These are phyloP conservation scores for Anisogramma anomala DNA, from an alignment of 2,329 filamentous ascomycete species.

Conservation along the genomic window DNA sequence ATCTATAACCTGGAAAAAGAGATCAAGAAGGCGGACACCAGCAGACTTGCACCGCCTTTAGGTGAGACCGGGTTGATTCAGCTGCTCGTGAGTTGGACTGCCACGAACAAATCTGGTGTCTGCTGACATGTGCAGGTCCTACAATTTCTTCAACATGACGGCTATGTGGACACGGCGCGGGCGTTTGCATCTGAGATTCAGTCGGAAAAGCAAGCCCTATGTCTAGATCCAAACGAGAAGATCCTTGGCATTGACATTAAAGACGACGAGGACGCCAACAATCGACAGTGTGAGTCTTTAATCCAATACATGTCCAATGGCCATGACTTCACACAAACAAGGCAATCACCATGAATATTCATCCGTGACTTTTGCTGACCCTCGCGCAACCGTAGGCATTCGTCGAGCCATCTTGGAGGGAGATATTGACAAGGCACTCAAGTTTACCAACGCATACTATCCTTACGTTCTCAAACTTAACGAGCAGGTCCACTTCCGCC, in stretches of 20 bases:
- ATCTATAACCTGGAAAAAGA: slow-evolving; percentile 45
- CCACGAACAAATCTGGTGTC: background rate
- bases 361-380: background rate
- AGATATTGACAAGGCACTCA: slow-evolving; percentile 83
- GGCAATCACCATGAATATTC: no score
- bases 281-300: slow-evolving; percentile 62
- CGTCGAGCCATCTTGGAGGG: slow-evolving; percentile 79
- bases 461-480: slow-evolving; percentile 69
- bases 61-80: slow-evolving; percentile 73
- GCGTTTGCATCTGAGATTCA: slow-evolving; percentile 77
- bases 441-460: slow-evolving; percentile 67
- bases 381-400: slow-evolving; percentile 55
- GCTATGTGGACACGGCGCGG: slow-evolving; percentile 84
- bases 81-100: slow-evolving; percentile 47
- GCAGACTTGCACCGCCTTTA: slow-evolving; percentile 48
- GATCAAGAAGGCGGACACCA: slow-evolving; percentile 46
- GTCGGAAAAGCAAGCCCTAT: slow-evolving; percentile 59
- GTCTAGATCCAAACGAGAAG: slow-evolving; percentile 40
- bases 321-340: no score
- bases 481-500: slow-evolving; percentile 73
- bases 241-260: slow-evolving; percentile 53
- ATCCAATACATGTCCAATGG: no score
- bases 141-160: slow-evolving; percentile 88
- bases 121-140: slow-evolving; percentile 36
- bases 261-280: slow-evolving; percentile 77